These are phyloP conservation scores for Entomortierella beljakovae DNA, from an alignment of 192 early-diverging fungal genomes.

Conservation along the genomic window DNA sequence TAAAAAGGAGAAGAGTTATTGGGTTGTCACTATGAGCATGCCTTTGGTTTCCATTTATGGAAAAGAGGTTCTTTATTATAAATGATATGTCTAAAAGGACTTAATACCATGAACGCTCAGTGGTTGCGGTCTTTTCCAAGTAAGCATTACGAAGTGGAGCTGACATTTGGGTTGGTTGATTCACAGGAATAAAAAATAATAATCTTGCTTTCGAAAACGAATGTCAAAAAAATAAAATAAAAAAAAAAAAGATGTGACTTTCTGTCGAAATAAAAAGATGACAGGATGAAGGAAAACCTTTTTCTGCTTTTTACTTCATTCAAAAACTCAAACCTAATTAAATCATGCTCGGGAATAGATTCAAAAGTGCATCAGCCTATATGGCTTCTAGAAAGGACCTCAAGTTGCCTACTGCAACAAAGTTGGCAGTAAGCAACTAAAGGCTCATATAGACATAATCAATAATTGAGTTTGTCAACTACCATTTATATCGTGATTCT, in stretches of 20 bases:
- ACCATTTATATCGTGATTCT: neutral
- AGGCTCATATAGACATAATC: too few relatives aligned
- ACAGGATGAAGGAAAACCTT: neutral
- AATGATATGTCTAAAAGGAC: too few relatives aligned
- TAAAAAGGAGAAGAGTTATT: neutral
- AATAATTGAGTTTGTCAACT: too few relatives aligned
- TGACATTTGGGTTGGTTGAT: too few relatives aligned
- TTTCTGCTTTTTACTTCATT: too few relatives aligned
- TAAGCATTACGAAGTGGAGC: slow-evolving; percentile 46
- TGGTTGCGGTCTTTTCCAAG: slow-evolving; percentile 38
- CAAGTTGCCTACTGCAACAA: slow-evolving; percentile 23
- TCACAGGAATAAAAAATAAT: too few relatives aligned
- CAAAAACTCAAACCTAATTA: neutral
- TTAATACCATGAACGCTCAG: slow-evolving; percentile 44
- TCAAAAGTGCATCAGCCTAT: slow-evolving; percentile 36
- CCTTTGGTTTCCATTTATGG: neutral
- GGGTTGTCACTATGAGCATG: neutral
- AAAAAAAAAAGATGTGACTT: slow-evolving; percentile 1
- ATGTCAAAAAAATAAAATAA: neutral
- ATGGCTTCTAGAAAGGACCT: slow-evolving; percentile 28
- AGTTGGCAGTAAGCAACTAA: slow-evolving; percentile 41
- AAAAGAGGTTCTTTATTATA: neutral
- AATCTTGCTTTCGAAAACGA: too few relatives aligned
- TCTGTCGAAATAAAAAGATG: too few relatives aligned
- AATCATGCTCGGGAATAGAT: slow-evolving; percentile 30